These are phyloP conservation scores for Aspergillus pseudotamarii DNA, from an alignment of 2,329 filamentous ascomycete genomes.

Conservation along the genomic window DNA sequence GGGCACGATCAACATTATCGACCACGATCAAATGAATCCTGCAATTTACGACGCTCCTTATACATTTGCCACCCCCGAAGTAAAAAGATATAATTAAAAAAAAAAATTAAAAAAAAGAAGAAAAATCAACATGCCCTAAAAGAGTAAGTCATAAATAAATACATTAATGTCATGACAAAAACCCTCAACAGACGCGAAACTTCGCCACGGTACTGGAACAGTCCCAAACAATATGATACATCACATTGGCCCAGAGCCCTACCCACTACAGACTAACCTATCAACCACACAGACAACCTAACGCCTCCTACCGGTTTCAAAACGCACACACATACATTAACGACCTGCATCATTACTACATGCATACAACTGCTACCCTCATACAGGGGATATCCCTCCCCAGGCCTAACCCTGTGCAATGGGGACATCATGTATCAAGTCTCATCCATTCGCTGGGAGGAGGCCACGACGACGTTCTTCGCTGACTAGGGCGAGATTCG, in stretches of 20 bases:
- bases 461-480: neutral
- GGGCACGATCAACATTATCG: neutral
- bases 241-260: constrained; percentile 1
- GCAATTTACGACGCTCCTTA: neutral
- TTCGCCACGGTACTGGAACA: neutral
- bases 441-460: neutral
- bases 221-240: neutral
- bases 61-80: neutral
- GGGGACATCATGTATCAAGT: neutral
- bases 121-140: neutral
- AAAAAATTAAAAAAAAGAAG: neutral
- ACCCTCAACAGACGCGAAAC: neutral
- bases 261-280: neutral
- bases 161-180: neutral
- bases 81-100: neutral
- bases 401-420: neutral
- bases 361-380: neutral
- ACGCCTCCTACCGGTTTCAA: constrained; percentile 1
- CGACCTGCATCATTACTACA: constrained; percentile 1
- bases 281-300: neutral
- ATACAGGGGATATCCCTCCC: neutral
- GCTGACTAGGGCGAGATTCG: neutral
- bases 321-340: constrained; percentile 2
- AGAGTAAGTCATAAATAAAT: neutral
- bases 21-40: neutral